Percentiles rank a stretch among this genome's conserved stretches.
Evolutionary conservation across 768 basidiomycete genomes (phyloP).

Genomic region (Kwoniella europaea): DNA sequence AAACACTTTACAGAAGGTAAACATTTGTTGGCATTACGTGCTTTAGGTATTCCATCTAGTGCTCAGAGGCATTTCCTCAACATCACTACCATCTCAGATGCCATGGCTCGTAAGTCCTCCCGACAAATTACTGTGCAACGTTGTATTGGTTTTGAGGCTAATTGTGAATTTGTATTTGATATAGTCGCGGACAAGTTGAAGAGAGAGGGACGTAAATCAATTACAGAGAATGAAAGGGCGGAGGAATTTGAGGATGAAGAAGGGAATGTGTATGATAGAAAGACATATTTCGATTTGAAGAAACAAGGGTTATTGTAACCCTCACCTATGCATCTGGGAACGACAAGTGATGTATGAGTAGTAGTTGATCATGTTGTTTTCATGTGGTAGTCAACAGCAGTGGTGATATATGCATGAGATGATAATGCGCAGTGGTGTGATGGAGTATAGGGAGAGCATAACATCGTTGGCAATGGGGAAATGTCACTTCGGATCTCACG

Average conservation of each 20-base stretch:
- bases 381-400: no score
- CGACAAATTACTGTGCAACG: no score
- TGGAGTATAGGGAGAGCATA: no score
- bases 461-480: no score
- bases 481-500: no score
- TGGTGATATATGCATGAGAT: no score
- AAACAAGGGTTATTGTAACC: constrained; percentile 82
- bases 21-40: constrained; percentile 97
- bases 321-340: no score
- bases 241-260: constrained; percentile 98
- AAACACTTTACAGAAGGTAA: constrained; percentile 73
- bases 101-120: constrained; percentile 76
- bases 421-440: no score
- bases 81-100: constrained; percentile 96
- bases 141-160: no score
- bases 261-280: constrained; percentile 96
- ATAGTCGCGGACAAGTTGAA: constrained; percentile 96
- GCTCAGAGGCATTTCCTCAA: constrained; percentile 96
- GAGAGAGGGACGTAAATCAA: constrained; percentile 91
- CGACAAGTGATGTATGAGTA: no score
- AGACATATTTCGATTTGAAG: constrained; percentile 96
- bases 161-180: no score
- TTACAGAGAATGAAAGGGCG: constrained; percentile 90
- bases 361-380: no score
- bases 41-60: constrained; percentile 85